Percentiles rank a stretch among this genome's conserved stretches.
Conservation (phyloP, 2,329 filamentous ascomycete genomes). For the Endoconidiophora laricicola region DNA sequence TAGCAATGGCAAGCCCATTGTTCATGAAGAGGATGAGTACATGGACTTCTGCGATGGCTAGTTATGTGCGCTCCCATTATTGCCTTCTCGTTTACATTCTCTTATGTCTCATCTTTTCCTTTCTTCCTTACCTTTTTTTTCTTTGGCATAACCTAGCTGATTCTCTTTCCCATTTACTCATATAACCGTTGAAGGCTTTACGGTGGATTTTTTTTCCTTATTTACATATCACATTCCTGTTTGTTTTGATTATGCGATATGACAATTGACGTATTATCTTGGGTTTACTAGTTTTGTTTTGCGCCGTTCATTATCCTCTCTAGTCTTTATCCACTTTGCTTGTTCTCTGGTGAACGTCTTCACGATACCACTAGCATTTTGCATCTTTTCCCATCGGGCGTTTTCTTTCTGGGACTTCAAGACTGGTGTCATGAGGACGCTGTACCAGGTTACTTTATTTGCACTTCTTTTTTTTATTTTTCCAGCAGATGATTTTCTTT, state of each 20-base stretch:
- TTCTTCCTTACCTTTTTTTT: conserved; percentile 12
- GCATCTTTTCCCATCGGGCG: neutral
- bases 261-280: neutral
- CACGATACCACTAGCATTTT: neutral
- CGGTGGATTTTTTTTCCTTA: conserved; percentile 17
- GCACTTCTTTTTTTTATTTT: neutral
- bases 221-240: conserved; percentile 13
- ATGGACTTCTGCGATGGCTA: conserved; percentile 46
- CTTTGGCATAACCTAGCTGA: conserved; percentile 15
- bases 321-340: neutral
- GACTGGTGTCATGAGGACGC: no score
- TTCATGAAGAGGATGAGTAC: conserved; percentile 93
- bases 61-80: neutral
- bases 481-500: neutral
- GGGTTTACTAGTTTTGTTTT: neutral
- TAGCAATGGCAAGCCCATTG: conserved; percentile 51
- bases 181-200: no score
- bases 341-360: neutral
- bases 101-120: conserved; percentile 8
- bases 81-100: neutral
- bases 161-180: conserved; percentile 2
- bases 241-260: neutral
- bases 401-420: neutral
- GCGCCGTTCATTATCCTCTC: neutral
- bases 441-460: neutral